Evolutionary conservation across 2,329 filamentous ascomycete species (phyloP), one percentile per base, ranked within the genome.

Genomic region (Colletotrichum tropicale): DNA sequence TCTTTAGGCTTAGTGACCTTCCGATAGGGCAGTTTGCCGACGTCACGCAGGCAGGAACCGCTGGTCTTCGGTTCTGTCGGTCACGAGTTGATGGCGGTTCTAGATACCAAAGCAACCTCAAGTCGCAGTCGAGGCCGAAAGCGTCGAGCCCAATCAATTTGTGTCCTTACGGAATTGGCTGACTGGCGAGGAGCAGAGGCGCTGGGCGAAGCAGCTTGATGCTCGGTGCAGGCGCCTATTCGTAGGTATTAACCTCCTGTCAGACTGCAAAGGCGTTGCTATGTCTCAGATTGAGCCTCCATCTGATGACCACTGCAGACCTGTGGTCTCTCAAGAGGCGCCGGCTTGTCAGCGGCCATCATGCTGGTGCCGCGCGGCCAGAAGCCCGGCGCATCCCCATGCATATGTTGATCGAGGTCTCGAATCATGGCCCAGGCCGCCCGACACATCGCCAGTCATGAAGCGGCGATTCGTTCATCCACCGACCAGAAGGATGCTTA

Each of bases 301-400:
- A 24, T 52, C 6, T 30, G 30, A 34, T 4, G 15, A 12, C 26
- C 43, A 43, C 48, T 71, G 61, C 48, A 67, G 70, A 28, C 16
- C 36, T 30, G 24, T 18, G 56, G 67, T 73, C 8, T 69, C 24
- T 30, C 16, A 6, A 18, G 26, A 48, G n/a, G 69, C 70, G 56
- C 28, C 64, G 36, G 64, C 36, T 58, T 56, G 21, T 60, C 56
- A 64, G 58, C 70, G 34, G 56, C 15, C 58, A 52, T 73, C 43
- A 73, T 34, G 26, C 36, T 38, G 56, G 65, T 73, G 64, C 64
- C 73, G 70, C 74, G 74, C 74, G 71, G 70, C 61, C 70, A 55
- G 18, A 48, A 62, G 36, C 18, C 38, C 28, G 56, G 71, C 74
- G 74, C 71, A 56, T 74, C 74, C 24, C 48, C n/a, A 52, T 13